Conservation (phyloP, 306 rosid genomes). For the Fragaria iinumae region DNA sequence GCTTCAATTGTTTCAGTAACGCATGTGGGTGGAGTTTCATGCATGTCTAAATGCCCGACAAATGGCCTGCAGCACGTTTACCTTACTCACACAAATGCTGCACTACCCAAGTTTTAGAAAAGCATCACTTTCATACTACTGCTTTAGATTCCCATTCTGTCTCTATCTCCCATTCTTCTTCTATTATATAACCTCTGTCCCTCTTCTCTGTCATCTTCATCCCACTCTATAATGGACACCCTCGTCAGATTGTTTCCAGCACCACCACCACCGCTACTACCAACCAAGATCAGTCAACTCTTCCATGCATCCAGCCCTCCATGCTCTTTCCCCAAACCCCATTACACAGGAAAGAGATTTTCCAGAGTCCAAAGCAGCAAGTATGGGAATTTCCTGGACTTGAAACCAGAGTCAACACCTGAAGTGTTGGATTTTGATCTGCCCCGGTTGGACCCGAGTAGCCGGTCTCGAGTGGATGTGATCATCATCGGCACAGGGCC, state of each 20-base stretch:
- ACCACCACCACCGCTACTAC: constrained; percentile 32
- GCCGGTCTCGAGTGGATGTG: constrained; percentile 47
- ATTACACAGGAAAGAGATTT: constrained; percentile 24
- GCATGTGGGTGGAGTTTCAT: neutral
- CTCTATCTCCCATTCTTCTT: neutral
- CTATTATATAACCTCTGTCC: neutral
- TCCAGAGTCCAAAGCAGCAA: constrained; percentile 35
- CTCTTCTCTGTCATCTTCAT: neutral
- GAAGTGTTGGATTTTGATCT: constrained; percentile 54
- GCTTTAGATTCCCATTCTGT: constrained; percentile 15
- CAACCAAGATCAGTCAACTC: constrained; percentile 22
- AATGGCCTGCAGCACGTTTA: neutral
- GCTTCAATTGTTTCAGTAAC: neutral
- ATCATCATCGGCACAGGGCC: constrained; percentile 76
- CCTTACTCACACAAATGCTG: neutral
- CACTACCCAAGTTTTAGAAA: neutral
- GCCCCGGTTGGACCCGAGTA: constrained; percentile 46
- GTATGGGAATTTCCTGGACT: constrained; percentile 57
- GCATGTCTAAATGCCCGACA: neutral
- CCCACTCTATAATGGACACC: constrained; percentile 38
- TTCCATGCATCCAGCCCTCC: constrained; percentile 27
- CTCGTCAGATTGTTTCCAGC: constrained; percentile 30
- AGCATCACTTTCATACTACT: neutral
- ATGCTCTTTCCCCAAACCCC: constrained; percentile 21
- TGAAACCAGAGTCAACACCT: constrained; percentile 45